Base-by-base conservation (phyloP, 164 flowering plant genomes). In the Annona squamosa region DNA sequence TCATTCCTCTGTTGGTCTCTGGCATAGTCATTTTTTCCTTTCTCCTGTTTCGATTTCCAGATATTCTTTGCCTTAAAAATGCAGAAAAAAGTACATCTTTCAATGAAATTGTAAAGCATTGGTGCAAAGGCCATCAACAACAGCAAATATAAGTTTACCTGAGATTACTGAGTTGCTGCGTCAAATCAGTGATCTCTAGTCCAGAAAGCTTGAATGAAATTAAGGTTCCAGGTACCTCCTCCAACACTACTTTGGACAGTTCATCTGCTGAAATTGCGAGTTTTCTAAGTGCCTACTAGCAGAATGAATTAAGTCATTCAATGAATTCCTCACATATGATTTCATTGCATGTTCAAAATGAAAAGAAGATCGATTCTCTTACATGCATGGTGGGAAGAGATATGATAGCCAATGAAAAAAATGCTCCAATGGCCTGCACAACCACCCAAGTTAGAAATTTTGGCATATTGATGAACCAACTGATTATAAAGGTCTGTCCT, bases 211-310 rank as follows among this genome's bases (percentile, higher is more conserved):
- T 77, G 10, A 80, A 78, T 10, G 82, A 80, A 63, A 70, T 77
- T 66, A 80, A 75, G 48, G 82, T 77, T 67, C 80, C 82, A 4
- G 80, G 82, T 63, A 80, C 76, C 65, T 80, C 82, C 72, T 80
- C 80, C n/a, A 72, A 75, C 44, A 69, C 78, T 17, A 80, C 82
- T 67, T 80, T 75, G n/a, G 76, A 77, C 43, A 80, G 70, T 65
- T 75, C 72, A 68, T 72, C 76, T 80, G 72, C 61, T 6, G 82
- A 77, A 52, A 72, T 72, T 41, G 76, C 71, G 48, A 80, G 68
- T 69, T 59, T 75, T 73, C 76, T 74, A 48, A 80, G 72, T 37
- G 80, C 73, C 82, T 80, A 71, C 13, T 47, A 47, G 46, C 65
- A 18, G 16, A 71, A n/a, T 17, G 63, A 46, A 45, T 64, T 45